Conservation (phyloP, 2,329 filamentous ascomycete genomes). For the Drechslerella coelobrocha region DNA sequence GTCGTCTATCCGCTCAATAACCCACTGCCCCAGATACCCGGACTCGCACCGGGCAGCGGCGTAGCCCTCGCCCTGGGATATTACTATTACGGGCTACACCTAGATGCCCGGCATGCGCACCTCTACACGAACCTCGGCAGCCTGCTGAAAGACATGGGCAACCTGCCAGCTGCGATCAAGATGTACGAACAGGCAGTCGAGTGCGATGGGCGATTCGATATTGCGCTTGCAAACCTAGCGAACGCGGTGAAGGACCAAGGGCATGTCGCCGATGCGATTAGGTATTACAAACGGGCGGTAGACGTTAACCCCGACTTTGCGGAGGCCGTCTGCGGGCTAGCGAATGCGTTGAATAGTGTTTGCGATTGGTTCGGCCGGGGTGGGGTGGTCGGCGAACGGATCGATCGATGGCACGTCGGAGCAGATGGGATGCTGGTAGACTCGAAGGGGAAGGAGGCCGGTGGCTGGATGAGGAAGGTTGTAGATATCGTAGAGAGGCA, state of each 20-base stretch:
- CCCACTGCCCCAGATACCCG: conserved; percentile 62
- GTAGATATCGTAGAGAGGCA: conserved; percentile 90
- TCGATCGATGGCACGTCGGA: conserved; percentile 93
- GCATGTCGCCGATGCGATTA: conserved; percentile 86
- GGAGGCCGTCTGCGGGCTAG: conserved; percentile 93
- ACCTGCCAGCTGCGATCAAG: conserved; percentile 85
- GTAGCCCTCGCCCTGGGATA: conserved; percentile 87
- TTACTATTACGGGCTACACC: conserved; percentile 88
- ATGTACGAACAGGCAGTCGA: conserved; percentile 97
- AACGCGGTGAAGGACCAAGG: conserved; percentile 98
- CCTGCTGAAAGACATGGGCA: conserved; percentile 92
- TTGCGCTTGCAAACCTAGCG: conserved; percentile 92
- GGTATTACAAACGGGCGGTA: conserved; percentile 89
- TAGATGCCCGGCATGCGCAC: conserved; percentile 90
- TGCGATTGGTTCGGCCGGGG: conserved; percentile 93
- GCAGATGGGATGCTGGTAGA: conserved; percentile 82
- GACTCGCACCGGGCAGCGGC: conserved; percentile 83
- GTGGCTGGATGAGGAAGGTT: conserved; percentile 86
- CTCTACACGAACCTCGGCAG: conserved; percentile 96
- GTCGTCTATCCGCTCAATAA: conserved; percentile 62
- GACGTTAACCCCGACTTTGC: conserved; percentile 92
- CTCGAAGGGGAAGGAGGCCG: conserved; percentile 68
- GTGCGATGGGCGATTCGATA: conserved; percentile 94
- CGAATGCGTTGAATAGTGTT: conserved; percentile 93
- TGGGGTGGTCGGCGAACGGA: conserved; percentile 74